Percentiles rank a stretch among this genome's conserved stretches.
Evolutionary conservation across 2,329 filamentous ascomycete species (phyloP).

Genomic region (Hyphodiscus sp.): DNA sequence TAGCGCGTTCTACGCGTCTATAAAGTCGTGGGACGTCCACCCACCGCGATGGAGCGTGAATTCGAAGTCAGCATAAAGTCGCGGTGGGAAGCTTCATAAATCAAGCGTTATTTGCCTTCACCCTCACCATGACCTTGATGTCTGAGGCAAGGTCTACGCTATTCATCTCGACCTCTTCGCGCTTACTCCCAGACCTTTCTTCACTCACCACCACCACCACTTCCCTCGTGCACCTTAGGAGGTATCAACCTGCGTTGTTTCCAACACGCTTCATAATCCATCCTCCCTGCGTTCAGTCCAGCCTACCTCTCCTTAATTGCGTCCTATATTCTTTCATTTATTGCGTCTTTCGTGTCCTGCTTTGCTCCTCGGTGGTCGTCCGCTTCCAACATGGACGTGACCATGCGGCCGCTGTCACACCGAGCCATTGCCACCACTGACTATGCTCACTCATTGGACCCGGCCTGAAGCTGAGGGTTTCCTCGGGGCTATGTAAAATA

Average conservation of each 20-base stretch:
- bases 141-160: no score
- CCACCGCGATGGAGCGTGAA: neutral
- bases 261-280: no score
- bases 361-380: neutral
- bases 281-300: no score
- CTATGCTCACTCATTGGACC: slow-evolving; percentile 6
- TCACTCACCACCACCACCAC: no score
- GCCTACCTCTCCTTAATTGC: no score
- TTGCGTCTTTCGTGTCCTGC: no score
- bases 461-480: neutral
- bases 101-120: neutral
- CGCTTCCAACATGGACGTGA: slow-evolving; percentile 10
- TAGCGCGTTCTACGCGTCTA: no score
- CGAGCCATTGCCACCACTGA: neutral
- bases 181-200: neutral
- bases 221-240: no score
- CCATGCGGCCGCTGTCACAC: slow-evolving; percentile 13
- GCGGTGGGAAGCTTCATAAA: neutral
- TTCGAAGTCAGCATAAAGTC: neutral
- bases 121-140: no score
- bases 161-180: neutral
- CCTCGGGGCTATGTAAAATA: slow-evolving; percentile 1
- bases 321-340: no score
- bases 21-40: no score
- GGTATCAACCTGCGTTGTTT: no score